Evolutionary conservation across 345 rosid species (phyloP), one percentile per base, ranked within the genome.

Genomic region (Mangifera indica): DNA sequence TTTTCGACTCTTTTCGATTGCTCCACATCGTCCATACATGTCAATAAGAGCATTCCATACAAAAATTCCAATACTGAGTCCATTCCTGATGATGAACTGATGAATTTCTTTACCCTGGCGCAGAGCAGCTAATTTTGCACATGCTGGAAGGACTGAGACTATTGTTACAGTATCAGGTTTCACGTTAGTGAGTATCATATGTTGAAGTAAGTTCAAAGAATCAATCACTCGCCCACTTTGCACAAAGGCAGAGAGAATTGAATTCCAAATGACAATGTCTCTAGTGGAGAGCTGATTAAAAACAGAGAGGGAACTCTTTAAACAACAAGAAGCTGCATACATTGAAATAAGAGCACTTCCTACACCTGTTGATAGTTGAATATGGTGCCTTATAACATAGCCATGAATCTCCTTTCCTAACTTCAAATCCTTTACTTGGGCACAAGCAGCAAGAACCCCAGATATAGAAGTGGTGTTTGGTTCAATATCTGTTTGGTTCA

Each of bases 391-490:
- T 2, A 79, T 12, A 24, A 72, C 67, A 54, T 63, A 73, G 14
- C 78, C 74, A 60, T 79, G 85, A n/a, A 76, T 52, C 34, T 54
- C 77, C 66, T 74, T 79, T 10, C 82, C 85, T 48, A 65, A 72
- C 32, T 60, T 76, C 72, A 82, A 58, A 11, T 32, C 59, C 63
- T 61, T 61, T 6, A 79, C 77, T 32, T 73, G 77, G 44, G 66
- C 80, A 59, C 76, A 74, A 11, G 73, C 74, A 14, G 80, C 78
- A 67, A 82, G 76, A 24, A 71, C 45, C 2, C 72, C 70, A 5
- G 67, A 74, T 8, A 87, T 68, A 3, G 85, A 81, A 2, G 87
- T 81, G 25, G 83, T 72, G 72, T 81, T 87, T 1, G 87, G 91
- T 14, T 6, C 0, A 4, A 66, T 32, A 69, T 65, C 78, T 66